Evolutionary conservation across 768 basidiomycete species (phyloP), one percentile per base, ranked within the genome.

Genomic region (Coprinellus micaceus): DNA sequence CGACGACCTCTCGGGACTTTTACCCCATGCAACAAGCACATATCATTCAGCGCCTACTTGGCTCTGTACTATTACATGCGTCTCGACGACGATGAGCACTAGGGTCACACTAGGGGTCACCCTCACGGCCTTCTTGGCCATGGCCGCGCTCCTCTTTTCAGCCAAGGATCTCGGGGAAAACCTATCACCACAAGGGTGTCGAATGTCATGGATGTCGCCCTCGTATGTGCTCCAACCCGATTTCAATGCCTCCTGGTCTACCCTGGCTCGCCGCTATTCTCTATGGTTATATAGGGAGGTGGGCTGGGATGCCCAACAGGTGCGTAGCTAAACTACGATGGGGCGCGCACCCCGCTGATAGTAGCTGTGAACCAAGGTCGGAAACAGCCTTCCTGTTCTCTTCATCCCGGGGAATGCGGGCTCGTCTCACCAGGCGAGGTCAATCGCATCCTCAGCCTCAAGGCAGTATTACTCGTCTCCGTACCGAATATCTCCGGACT

Each of bases 391-490:
- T 17, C 97, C 97, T n/a, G 92, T 96, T 26, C 77, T 99, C 26
- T 99, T 98, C 74, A 88, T 98, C 41, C 97, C 97, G 1, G 97
- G 97, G 7, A 98, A 98, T 68, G 96, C 96, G 22, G 97, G 97
- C 4, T 95, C 92, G 2, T 94, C 89, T 30, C 86, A 84, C 61
- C 97, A 98, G 77, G 89, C 91, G 46, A 85, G 97, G 60, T 95
- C 93, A 12, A 94, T 98, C 62, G 96, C 96, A 3, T 94, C 92
- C 12, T 94, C 93, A 10, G 91, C 94, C 4, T 75, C 88, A 0
- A 79, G 90, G 50, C 92, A 95, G 62, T 94, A 82, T 66, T 91
- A 82, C 65, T 72, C 79, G 13, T 76, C 80, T 24, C 92, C 89
- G 0, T 72, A 78, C 58, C 68, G 76, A 21, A 68, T 83, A 37